Percentiles rank a stretch among this genome's conserved stretches.
These are phyloP conservation scores for Zymoseptoria tritici DNA, from an alignment of 2,329 filamentous ascomycete genomes.

Conservation along the genomic window DNA sequence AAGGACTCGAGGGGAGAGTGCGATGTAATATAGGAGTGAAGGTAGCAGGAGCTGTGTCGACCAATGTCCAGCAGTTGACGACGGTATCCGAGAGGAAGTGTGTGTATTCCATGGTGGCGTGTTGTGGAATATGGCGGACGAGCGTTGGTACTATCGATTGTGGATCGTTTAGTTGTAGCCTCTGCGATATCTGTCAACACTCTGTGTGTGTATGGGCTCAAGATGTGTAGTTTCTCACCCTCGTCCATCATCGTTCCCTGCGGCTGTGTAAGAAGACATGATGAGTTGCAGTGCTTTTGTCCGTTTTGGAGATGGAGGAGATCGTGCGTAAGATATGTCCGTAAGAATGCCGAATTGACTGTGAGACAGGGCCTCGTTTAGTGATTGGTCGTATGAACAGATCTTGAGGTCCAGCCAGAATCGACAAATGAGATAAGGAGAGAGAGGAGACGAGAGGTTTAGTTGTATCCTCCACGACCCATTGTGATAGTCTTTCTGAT, in stretches of 20 bases:
- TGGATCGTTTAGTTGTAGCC: background rate
- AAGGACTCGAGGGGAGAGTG: too few species aligned
- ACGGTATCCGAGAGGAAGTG: too few species aligned
- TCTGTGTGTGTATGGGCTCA: background rate
- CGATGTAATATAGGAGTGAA: conserved; percentile 1
- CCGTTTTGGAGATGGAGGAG: background rate
- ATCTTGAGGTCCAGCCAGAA: background rate
- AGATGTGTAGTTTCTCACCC: background rate
- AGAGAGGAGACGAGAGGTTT: conserved; percentile 6
- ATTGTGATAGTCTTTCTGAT: conserved; percentile 20
- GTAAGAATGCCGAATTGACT: background rate
- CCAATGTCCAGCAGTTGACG: conserved; percentile 5
- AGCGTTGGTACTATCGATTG: too few species aligned
- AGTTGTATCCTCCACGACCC: conserved; percentile 40
- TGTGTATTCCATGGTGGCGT: too few species aligned
- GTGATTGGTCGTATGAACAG: background rate
- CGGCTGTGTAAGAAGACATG: background rate
- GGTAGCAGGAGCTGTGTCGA: background rate
- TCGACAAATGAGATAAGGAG: background rate
- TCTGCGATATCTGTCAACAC: background rate
- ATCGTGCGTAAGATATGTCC: background rate
- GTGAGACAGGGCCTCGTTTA: background rate
- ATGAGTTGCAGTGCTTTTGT: background rate
- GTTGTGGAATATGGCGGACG: too few species aligned
- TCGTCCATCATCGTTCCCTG: background rate